Evolutionary conservation across 805 yeast species (phyloP).

Genomic region (Metschnikowia baotianmanensis): DNA sequence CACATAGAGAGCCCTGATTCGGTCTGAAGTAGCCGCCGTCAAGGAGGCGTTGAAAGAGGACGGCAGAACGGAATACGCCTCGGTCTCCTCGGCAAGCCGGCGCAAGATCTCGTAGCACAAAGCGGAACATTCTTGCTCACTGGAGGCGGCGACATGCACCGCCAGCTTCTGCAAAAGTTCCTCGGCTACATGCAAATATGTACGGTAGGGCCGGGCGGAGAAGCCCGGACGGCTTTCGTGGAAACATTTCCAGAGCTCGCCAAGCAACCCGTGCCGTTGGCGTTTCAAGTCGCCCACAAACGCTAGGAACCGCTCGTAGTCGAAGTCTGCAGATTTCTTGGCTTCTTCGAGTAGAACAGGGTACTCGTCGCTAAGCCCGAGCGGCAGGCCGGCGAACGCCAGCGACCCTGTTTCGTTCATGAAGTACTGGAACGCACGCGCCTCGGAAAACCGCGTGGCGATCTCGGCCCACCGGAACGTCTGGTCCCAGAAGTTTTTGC

Average conservation of each 20-base stretch:
- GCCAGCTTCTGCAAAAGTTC: slow-evolving; percentile 20
- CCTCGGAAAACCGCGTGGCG: slow-evolving; percentile 29
- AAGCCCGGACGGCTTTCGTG: slow-evolving; percentile 23
- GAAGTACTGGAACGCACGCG: slow-evolving; percentile 27
- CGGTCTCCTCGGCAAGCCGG: slow-evolving; percentile 14
- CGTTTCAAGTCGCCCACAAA: slow-evolving; percentile 24
- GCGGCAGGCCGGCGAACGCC: slow-evolving; percentile 9
- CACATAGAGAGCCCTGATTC: slow-evolving; percentile 16
- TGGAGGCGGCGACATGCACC: slow-evolving; percentile 1
- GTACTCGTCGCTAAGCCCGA: slow-evolving; percentile 7
- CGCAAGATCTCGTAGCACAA: slow-evolving; percentile 24
- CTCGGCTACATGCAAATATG: slow-evolving; percentile 23
- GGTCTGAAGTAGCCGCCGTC: slow-evolving; percentile 3
- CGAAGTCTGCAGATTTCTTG: slow-evolving; percentile 34
- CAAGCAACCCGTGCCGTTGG: slow-evolving; percentile 27
- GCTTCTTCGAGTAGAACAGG: slow-evolving; percentile 24
- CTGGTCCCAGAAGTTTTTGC: slow-evolving; percentile 36
- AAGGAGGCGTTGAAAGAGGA: slow-evolving; percentile 20
- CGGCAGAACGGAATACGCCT: slow-evolving; percentile 12
- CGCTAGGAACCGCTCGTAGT: slow-evolving; percentile 36
- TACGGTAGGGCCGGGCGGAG: slow-evolving; percentile 24
- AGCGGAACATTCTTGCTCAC: slow-evolving; percentile 11
- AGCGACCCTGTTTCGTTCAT: slow-evolving; percentile 21
- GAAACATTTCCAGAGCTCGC: slow-evolving; percentile 37
- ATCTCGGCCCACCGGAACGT: slow-evolving; percentile 38